Evolutionary conservation across 2,329 filamentous ascomycete species (phyloP).

Genomic region (Colletotrichum brevisporum): DNA sequence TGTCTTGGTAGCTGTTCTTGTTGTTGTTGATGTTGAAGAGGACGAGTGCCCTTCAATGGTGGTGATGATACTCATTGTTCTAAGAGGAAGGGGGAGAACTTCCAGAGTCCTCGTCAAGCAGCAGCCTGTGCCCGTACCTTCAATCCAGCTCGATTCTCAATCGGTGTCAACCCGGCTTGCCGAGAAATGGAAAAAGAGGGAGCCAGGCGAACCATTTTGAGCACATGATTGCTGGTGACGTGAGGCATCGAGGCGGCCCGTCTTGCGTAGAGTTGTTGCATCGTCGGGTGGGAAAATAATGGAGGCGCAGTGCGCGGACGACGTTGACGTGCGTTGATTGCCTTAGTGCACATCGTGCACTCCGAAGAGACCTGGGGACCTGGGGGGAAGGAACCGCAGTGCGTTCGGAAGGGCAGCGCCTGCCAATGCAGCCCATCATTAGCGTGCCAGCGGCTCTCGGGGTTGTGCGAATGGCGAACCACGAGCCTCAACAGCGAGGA

Average conservation of each 20-base stretch:
- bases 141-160: not conserved
- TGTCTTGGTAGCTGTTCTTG: no score
- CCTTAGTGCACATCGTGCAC: slow-evolving; percentile 21
- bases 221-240: slow-evolving; percentile 24
- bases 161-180: slow-evolving; percentile 15
- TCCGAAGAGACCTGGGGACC: slow-evolving; percentile 19
- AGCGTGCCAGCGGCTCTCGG: slow-evolving; percentile 13
- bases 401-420: not conserved
- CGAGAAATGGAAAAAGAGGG: slow-evolving; percentile 2
- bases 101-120: not conserved
- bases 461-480: slow-evolving; percentile 28
- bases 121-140: slow-evolving; percentile 16
- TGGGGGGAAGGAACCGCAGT: not conserved
- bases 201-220: slow-evolving; percentile 36
- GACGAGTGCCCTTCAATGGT: slow-evolving; percentile 1
- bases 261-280: slow-evolving; percentile 18
- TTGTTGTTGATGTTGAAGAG: not conserved
- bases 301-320: slow-evolving; percentile 36
- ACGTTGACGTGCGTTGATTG: slow-evolving; percentile 4
- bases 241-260: slow-evolving; percentile 29
- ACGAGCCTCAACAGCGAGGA: not conserved
- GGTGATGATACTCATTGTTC: slow-evolving; percentile 3
- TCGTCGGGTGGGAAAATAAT: not conserved
- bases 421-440: not conserved
- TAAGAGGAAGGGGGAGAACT: not conserved